Evolutionary conservation across 192 early-diverging fungal genomes (phyloP).

Genomic region (Oehlia diaphana): DNA sequence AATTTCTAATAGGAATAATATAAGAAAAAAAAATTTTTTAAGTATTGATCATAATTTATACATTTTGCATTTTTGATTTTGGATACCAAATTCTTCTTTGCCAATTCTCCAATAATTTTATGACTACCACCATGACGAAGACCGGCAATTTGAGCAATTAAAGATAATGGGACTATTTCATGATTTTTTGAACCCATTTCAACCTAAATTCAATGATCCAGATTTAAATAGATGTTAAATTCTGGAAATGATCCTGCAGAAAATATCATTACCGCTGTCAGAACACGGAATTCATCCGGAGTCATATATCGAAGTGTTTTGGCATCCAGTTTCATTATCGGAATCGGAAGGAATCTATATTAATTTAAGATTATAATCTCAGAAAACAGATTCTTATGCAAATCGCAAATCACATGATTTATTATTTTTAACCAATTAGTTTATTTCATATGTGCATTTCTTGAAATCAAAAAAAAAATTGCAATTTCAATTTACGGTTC

Average conservation of each 20-base stretch:
- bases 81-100: slow-evolving; percentile 88
- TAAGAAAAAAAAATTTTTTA: background rate
- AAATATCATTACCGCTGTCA: slow-evolving; percentile 74
- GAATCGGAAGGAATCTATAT: slow-evolving; percentile 10
- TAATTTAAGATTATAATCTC: no score
- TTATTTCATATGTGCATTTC: no score
- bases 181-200: slow-evolving; percentile 99
- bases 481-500: no score
- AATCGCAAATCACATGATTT: no score
- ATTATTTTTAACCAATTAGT: no score
- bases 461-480: no score
- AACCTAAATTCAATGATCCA: slow-evolving; percentile 40
- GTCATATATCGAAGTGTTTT: slow-evolving; percentile 95
- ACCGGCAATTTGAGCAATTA: slow-evolving; percentile 94
- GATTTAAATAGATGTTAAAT: background rate
- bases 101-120: slow-evolving; percentile 82
- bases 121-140: slow-evolving; percentile 83
- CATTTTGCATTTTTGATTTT: slow-evolving; percentile 81
- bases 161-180: slow-evolving; percentile 90
- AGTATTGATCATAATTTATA: slow-evolving; percentile 34
- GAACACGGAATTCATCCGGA: slow-evolving; percentile 90
- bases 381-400: no score
- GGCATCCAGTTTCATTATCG: slow-evolving; percentile 92
- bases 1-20: slow-evolving; percentile 11
- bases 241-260: background rate